Evolutionary conservation across 257 asterid species (phyloP).

Genomic region (Solanum peruvianum): DNA sequence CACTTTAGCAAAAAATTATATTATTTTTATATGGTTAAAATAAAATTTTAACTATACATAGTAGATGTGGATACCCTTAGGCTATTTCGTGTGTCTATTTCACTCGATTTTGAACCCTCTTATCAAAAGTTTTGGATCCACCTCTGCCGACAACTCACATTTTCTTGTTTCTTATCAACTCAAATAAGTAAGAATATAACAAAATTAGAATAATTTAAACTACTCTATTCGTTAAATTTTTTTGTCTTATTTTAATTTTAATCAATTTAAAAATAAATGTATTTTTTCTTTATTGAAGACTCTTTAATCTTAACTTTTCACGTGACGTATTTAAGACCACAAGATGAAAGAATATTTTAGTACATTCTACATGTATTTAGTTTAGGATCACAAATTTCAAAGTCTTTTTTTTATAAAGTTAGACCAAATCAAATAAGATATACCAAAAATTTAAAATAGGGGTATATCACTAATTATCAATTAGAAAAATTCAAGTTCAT

Average conservation of each 20-base stretch:
- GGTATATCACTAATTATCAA: background rate
- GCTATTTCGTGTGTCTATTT: no score
- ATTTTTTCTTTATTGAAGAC: no score
- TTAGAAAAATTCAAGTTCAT: background rate
- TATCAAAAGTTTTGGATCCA: no score
- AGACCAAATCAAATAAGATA: background rate
- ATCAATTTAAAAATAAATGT: background rate
- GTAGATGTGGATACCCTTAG: no score
- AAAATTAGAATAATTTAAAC: background rate
- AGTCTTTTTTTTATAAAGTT: background rate
- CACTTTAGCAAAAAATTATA: no score
- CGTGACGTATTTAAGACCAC: background rate
- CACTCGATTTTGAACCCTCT: no score
- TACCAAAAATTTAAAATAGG: background rate
- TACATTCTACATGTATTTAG: background rate
- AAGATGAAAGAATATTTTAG: no score
- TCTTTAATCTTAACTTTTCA: background rate
- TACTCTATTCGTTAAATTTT: no score
- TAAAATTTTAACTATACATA: no score
- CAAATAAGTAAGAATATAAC: background rate
- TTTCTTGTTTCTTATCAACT: conserved; percentile 43
- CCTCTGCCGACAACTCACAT: background rate
- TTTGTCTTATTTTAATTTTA: background rate
- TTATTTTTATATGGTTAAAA: no score
- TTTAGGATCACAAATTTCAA: background rate